Evolutionary conservation across 768 basidiomycete species (phyloP), one percentile per base, ranked within the genome.

Genomic region (Pisolithus albus): DNA sequence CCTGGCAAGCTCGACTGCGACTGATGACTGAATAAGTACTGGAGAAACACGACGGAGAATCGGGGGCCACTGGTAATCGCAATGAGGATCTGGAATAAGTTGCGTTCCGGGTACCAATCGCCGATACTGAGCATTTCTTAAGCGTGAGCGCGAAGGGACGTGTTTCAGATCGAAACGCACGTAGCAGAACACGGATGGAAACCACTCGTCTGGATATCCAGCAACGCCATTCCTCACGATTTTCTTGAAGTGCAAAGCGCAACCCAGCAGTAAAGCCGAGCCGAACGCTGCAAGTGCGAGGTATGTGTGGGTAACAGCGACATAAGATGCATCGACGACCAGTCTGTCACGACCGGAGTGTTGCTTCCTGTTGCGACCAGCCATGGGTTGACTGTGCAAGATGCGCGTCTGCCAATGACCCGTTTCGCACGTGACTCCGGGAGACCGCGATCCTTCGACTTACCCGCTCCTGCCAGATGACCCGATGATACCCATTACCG

Each of bases 111-210:
- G 56, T 85, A 89, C 85, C 88, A 91, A 71, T 95, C 92, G 3
- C 92, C 92, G 49, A 93, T 88, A 6, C 89, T 92, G n/a, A 16
- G 8, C 16, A 52, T 30, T 40, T 38, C 23, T 38, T 60, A 30
- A 60, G 39, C 23, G 5, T 48, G n/a, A 46, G 8, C 9, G 21
- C 24, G 36, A 18, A 37, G 11, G 15, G 15, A 13, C 9, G 24
- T 11, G n/a, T n/a, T 28, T 0, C 24, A 18, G 24, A n/a, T 8
- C 23, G 19, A 42, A 7, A 73, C 84, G 55, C 63, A 87, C 83
- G 88, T 86, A 11, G 86, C 84, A 37, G 88, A 89, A 89, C 8
- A 95, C 92, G 5, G 89, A 92, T 7, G 92, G 92, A 56, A 89
- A 88, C 87, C 87, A 93, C 63, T 95, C 92, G 45, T 90, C 70